These are phyloP conservation scores for Phylloporus sp. DNA, from an alignment of 768 basidiomycete species.

Conservation along the genomic window DNA sequence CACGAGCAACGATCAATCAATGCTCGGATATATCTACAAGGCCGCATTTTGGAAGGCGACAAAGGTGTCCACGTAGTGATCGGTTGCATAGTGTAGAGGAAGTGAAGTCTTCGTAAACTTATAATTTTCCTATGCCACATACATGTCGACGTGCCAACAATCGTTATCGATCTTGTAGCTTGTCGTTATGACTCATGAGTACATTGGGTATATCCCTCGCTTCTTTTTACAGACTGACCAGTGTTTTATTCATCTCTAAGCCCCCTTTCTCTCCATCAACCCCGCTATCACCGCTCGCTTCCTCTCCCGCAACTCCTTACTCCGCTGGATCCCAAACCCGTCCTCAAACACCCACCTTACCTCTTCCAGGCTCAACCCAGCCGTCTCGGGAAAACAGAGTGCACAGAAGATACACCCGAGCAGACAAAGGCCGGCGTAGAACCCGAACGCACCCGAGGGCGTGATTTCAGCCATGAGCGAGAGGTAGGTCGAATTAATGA, in stretches of 20 bases:
- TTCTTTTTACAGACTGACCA: too few relatives aligned
- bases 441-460: slow-evolving; percentile 70
- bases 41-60: slow-evolving; percentile 81
- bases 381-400: slow-evolving; percentile 76
- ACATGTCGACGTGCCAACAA: background rate
- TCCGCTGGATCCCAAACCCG: slow-evolving; percentile 63
- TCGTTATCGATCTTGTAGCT: too few relatives aligned
- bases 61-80: slow-evolving; percentile 27
- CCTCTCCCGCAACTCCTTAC: slow-evolving; percentile 39
- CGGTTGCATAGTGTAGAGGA: background rate
- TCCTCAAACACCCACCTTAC: slow-evolving; percentile 57
- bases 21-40: slow-evolving; percentile 84
- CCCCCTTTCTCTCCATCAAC: background rate
- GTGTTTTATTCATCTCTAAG: background rate
- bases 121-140: too few relatives aligned
- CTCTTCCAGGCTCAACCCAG: slow-evolving; percentile 67
- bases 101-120: background rate
- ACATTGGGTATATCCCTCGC: too few relatives aligned
- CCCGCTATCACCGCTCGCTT: slow-evolving; percentile 14
- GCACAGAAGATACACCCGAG: slow-evolving; percentile 67
- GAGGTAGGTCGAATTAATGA: slow-evolving; percentile 78
- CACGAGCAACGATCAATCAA: slow-evolving; percentile 73
- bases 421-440: slow-evolving; percentile 71
- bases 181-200: too few relatives aligned
- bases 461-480: slow-evolving; percentile 73